Percentiles rank a stretch among this genome's conserved stretches.
These are phyloP conservation scores for Chlorociboria aeruginascens DNA, from an alignment of 495 filamentous ascomycete genomes.

Conservation along the genomic window DNA sequence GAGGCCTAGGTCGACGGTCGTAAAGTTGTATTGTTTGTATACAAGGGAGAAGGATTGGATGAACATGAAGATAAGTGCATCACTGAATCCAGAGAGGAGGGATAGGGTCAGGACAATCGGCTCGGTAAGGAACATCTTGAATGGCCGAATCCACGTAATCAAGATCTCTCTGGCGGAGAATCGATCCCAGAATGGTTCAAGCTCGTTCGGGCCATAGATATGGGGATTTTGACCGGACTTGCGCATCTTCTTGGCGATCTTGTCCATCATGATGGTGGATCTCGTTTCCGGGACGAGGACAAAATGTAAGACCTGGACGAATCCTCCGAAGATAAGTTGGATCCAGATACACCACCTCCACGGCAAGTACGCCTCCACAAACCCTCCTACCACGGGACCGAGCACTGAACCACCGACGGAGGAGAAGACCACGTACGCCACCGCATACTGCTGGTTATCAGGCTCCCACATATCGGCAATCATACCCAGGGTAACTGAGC, in stretches of 20 bases:
- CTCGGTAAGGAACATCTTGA: constrained; percentile 68
- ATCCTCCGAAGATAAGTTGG: constrained; percentile 61
- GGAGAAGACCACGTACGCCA: constrained; percentile 64
- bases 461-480: constrained; percentile 70
- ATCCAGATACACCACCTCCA: constrained; percentile 79
- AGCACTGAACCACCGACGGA: constrained; percentile 66
- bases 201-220: constrained; percentile 51
- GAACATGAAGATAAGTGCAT: constrained; percentile 75
- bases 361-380: constrained; percentile 49
- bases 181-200: constrained; percentile 35
- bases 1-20: constrained; percentile 40
- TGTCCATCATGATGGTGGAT: constrained; percentile 52
- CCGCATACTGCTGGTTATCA: constrained; percentile 59
- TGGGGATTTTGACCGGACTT: constrained; percentile 39
- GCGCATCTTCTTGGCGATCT: constrained; percentile 51
- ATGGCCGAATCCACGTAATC: constrained; percentile 55
- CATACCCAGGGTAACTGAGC: constrained; percentile 74
- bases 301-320: constrained; percentile 53
- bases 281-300: constrained; percentile 60
- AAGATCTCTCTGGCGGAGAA: constrained; percentile 43
- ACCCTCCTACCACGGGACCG: constrained; percentile 70
- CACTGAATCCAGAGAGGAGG: constrained; percentile 62
- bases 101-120: constrained; percentile 64
- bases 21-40: constrained; percentile 53
- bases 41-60: constrained; percentile 56